These are phyloP conservation scores for Limonium bicolor DNA, from an alignment of 148 eudicot species.

Conservation along the genomic window DNA sequence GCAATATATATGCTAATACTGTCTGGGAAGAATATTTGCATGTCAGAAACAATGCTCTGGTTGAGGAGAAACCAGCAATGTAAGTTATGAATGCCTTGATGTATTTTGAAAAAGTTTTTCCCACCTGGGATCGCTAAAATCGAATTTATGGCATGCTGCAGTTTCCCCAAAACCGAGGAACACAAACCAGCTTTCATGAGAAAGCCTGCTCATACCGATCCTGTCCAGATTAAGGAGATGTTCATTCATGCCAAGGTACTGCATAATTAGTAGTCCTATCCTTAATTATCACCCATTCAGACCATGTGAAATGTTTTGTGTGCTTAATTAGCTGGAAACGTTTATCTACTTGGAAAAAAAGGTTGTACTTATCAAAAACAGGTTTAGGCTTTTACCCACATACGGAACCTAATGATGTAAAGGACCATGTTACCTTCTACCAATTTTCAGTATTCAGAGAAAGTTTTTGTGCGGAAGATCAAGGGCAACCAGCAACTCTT, in stretches of 20 bases:
- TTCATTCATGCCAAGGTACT: conserved; percentile 89
- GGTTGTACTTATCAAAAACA: too few species aligned
- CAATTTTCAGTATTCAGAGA: conserved; percentile 65
- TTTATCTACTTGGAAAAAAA: too few species aligned
- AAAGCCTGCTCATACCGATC: conserved; percentile 55
- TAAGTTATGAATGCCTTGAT: conserved; percentile 16
- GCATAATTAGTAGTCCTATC: too few species aligned
- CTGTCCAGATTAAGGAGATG: conserved; percentile 65
- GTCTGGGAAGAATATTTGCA: conserved; percentile 84
- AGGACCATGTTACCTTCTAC: too few species aligned
- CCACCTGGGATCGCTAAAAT: neutral
- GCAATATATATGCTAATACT: conserved; percentile 75
- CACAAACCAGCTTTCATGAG: conserved; percentile 53
- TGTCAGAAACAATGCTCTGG: conserved; percentile 31
- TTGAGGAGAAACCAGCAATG: conserved; percentile 70
- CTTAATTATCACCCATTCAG: too few species aligned
- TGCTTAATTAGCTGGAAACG: too few species aligned
- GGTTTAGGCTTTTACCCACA: too few species aligned
- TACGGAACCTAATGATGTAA: too few species aligned
- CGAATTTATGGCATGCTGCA: conserved; percentile 14
- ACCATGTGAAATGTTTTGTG: too few species aligned
- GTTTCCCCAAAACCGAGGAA: conserved; percentile 56
- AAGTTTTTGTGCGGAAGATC: conserved; percentile 53
- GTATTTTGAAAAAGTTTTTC: neutral
- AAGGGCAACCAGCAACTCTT: conserved; percentile 40